Evolutionary conservation across 2,329 filamentous ascomycete species (phyloP).

Genomic region (Alternaria angustiovoidea): DNA sequence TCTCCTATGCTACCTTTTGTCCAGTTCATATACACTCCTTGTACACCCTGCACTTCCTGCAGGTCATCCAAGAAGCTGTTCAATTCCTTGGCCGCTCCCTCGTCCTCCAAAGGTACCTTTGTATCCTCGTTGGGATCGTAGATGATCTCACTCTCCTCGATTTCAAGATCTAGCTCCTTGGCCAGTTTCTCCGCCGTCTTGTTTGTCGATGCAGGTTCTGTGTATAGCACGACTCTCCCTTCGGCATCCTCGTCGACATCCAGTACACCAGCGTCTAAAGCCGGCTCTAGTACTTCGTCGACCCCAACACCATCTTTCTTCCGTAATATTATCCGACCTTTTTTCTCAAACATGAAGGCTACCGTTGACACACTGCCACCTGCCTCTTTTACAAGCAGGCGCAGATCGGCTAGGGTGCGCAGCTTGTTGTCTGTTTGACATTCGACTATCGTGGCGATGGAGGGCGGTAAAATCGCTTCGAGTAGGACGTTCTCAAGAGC

Average conservation of each 20-base stretch:
- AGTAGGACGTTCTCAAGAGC: slow-evolving; percentile 79
- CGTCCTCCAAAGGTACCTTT: slow-evolving; percentile 68
- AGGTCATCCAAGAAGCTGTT: slow-evolving; percentile 66
- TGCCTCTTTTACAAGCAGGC: slow-evolving; percentile 72
- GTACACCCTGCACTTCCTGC: slow-evolving; percentile 77
- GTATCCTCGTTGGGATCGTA: slow-evolving; percentile 87
- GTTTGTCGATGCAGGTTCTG: slow-evolving; percentile 71
- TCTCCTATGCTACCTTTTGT: slow-evolving; percentile 51
- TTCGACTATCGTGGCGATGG: slow-evolving; percentile 80
- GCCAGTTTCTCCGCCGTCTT: slow-evolving; percentile 71
- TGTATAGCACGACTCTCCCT: slow-evolving; percentile 75
- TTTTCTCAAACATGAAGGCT: slow-evolving; percentile 83
- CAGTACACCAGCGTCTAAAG: slow-evolving; percentile 83
- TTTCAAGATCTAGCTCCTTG: slow-evolving; percentile 68
- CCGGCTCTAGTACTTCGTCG: slow-evolving; percentile 79
- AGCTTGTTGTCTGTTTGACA: slow-evolving; percentile 83
- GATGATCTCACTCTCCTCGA: slow-evolving; percentile 80
- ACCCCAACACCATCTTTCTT: slow-evolving; percentile 63
- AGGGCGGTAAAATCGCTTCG: slow-evolving; percentile 80
- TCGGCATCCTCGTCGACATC: slow-evolving; percentile 74
- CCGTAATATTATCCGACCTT: slow-evolving; percentile 77
- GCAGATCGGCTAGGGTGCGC: slow-evolving; percentile 76
- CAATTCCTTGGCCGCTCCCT: slow-evolving; percentile 65
- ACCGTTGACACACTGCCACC: slow-evolving; percentile 77
- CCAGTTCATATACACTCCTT: slow-evolving; percentile 79